Evolutionary conservation across 768 basidiomycete species (phyloP).

Genomic region (Termitomyces sp.): DNA sequence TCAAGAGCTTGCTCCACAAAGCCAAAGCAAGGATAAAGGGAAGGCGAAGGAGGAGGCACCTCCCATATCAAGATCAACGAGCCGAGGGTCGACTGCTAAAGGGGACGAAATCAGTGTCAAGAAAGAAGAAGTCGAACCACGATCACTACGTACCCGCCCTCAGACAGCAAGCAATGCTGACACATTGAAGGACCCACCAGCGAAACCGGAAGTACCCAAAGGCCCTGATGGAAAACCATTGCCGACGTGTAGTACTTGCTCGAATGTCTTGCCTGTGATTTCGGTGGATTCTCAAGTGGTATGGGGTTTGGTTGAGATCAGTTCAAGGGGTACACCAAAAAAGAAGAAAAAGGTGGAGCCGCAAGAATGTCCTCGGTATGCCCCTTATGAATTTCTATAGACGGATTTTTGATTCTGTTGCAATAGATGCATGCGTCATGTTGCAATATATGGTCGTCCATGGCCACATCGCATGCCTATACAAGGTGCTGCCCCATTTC

Average conservation of each 20-base stretch:
- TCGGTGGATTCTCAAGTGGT: constrained; percentile 72
- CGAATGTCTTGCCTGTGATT: constrained; percentile 70
- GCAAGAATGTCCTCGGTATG: constrained; percentile 75
- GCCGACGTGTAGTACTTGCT: constrained; percentile 71
- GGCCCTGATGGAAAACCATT: constrained; percentile 66
- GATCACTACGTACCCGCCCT: constrained; percentile 49
- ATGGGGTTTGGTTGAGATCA: constrained; percentile 54
- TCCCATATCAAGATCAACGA: constrained; percentile 26
- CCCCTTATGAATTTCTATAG: constrained; percentile 13
- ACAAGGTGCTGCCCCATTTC: constrained; percentile 37
- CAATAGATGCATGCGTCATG: constrained; percentile 72
- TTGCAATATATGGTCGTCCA: constrained; percentile 65
- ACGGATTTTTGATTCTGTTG: neutral
- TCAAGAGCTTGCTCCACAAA: constrained; percentile 18
- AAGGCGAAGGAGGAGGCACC: constrained; percentile 19
- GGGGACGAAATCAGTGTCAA: constrained; percentile 22
- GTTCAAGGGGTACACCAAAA: constrained; percentile 41
- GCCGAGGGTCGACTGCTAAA: constrained; percentile 16
- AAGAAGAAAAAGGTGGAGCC: constrained; percentile 50
- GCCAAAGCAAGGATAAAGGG: constrained; percentile 38
- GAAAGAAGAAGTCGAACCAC: constrained; percentile 49
- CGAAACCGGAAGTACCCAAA: constrained; percentile 40
- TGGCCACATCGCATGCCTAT: constrained; percentile 68
- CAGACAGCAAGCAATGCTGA: constrained; percentile 33
- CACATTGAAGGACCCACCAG: constrained; percentile 29